phyloP scores from a whole-genome alignment of 2,329 filamentous ascomycete genomes.

The Fusarium secorum region DNA sequence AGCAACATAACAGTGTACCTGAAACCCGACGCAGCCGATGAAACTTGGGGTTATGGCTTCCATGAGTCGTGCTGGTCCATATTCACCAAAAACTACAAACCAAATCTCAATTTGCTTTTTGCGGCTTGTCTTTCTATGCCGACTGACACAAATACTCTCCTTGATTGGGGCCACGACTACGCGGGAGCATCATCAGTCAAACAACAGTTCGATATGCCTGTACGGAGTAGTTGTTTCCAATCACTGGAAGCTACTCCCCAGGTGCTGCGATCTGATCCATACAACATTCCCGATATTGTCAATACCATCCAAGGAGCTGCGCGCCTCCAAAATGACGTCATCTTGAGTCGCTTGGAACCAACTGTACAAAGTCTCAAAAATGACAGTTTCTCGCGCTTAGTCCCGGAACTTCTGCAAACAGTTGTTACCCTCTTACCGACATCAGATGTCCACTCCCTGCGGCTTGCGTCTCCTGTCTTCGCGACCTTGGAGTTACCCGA shows the following conservation, averaged over 20 bases:
- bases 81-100: neutral
- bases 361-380: neutral
- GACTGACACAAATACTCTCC: neutral
- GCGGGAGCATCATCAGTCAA: neutral
- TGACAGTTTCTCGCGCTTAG: slow-evolving; percentile 7
- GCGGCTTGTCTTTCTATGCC: slow-evolving; percentile 18
- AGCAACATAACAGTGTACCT: fast-evolving
- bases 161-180: slow-evolving; percentile 27
- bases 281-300: fast-evolving
- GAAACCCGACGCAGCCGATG: fast-evolving
- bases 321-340: neutral
- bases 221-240: fast-evolving
- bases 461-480: slow-evolving; percentile 18
- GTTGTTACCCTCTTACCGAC: neutral
- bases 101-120: neutral
- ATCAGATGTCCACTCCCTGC: slow-evolving; percentile 4
- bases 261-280: neutral
- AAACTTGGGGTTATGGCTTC: slow-evolving; percentile 19
- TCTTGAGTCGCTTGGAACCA: neutral
- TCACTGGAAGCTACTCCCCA: neutral
- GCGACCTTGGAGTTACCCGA: neutral
- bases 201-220: neutral
- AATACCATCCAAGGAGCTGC: neutral
- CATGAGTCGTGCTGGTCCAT: slow-evolving; percentile 18
- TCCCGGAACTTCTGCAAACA: slow-evolving; percentile 11